Conservation (phyloP, 192 early-diverging fungal species). For the Linnemannia hyalina region DNA sequence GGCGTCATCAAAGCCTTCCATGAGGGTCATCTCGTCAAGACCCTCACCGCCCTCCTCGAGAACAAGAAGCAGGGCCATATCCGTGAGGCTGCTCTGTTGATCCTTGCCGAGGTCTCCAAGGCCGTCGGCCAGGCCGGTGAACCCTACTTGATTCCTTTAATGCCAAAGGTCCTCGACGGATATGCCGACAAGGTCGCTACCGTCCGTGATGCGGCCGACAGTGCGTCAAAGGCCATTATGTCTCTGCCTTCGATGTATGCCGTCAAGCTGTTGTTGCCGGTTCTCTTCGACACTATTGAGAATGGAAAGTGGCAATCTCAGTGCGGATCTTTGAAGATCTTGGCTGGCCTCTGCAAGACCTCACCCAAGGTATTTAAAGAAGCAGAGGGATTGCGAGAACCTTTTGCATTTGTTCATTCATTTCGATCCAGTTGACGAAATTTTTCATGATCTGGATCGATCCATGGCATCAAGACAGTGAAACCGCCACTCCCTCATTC, state of each 20-base stretch:
- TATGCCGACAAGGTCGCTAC: slow-evolving; percentile 62
- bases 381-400: neutral
- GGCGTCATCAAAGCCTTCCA: slow-evolving; percentile 69
- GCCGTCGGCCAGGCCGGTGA: slow-evolving; percentile 69
- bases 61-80: slow-evolving; percentile 74
- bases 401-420: no score
- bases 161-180: slow-evolving; percentile 67
- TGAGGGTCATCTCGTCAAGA: slow-evolving; percentile 65
- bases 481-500: neutral
- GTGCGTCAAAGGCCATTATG: slow-evolving; percentile 49
- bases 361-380: slow-evolving; percentile 34
- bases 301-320: slow-evolving; percentile 82
- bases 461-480: no score
- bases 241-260: slow-evolving; percentile 54
- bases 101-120: slow-evolving; percentile 64
- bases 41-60: slow-evolving; percentile 64
- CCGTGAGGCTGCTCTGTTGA: slow-evolving; percentile 70
- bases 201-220: slow-evolving; percentile 49
- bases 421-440: neutral
- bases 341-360: slow-evolving; percentile 53
- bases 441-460: no score
- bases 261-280: slow-evolving; percentile 64
- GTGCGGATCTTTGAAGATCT: slow-evolving; percentile 51
- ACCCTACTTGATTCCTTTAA: slow-evolving; percentile 69
- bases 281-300: slow-evolving; percentile 72